Percentiles rank a stretch among this genome's conserved stretches.
Evolutionary conservation across 2,329 filamentous ascomycete genomes (phyloP).

Genomic region (Paraphoma sp.): DNA sequence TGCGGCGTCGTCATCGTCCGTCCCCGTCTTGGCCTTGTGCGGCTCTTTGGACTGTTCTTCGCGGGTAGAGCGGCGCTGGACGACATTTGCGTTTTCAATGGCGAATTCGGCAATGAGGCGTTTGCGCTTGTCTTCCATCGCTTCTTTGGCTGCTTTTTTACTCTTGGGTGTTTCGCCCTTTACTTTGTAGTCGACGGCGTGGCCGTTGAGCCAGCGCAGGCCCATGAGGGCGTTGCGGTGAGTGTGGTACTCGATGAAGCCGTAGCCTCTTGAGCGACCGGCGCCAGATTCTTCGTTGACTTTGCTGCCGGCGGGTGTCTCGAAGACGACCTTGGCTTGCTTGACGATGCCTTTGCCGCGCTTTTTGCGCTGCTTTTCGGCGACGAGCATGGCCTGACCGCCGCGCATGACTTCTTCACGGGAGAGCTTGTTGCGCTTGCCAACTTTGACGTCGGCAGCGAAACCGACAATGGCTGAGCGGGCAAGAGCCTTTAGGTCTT

Average conservation of each 20-base stretch:
- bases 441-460: conserved; percentile 84
- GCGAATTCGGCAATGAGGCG: conserved; percentile 95
- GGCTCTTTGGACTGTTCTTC: conserved; percentile 64
- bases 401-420: conserved; percentile 86
- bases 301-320: conserved; percentile 84
- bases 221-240: conserved; percentile 96
- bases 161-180: conserved; percentile 54
- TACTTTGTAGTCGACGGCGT: conserved; percentile 61
- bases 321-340: conserved; percentile 94
- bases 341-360: conserved; percentile 88
- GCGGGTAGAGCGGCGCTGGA: conserved; percentile 74
- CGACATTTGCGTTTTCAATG: conserved; percentile 96
- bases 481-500: conserved; percentile 89
- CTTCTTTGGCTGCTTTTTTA: conserved; percentile 49
- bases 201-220: conserved; percentile 89
- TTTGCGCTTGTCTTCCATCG: conserved; percentile 77
- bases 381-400: conserved; percentile 78
- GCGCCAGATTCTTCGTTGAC: conserved; percentile 77
- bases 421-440: conserved; percentile 77
- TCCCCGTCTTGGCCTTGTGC: conserved; percentile 34
- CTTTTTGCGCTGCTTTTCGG: conserved; percentile 78
- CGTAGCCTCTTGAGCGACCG: conserved; percentile 88
- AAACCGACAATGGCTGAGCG: conserved; percentile 94
- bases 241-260: conserved; percentile 95
- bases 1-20: conserved; percentile 10